Percentiles rank a stretch among this genome's conserved stretches.
Conservation (phyloP, 352 stramenopile species). For the Phytophthora pluvialis region DNA sequence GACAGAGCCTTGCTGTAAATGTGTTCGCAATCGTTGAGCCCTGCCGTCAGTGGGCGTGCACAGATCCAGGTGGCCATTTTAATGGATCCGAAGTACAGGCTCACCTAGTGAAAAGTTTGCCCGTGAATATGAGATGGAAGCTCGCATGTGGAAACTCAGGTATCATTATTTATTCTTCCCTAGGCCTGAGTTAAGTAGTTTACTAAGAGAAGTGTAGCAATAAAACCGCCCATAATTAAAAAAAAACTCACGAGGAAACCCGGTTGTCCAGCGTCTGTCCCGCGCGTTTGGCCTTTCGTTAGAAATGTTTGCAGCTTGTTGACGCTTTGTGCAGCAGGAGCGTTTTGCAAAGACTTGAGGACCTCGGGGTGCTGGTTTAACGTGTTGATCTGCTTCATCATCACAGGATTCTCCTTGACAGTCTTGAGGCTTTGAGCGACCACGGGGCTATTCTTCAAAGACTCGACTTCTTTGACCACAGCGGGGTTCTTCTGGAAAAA, state of each 20-base stretch:
- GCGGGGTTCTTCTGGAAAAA: constrained; percentile 5
- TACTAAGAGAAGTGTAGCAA: background rate
- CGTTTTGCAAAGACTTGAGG: constrained; percentile 1
- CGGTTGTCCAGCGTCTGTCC: background rate
- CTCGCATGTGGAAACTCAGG: too few species aligned
- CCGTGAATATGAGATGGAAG: too few species aligned
- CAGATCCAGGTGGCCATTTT: too few species aligned
- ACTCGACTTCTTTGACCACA: constrained; percentile 5
- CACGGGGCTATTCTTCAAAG: constrained; percentile 7
- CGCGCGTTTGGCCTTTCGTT: constrained; percentile 1
- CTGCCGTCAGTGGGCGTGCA: too few species aligned
- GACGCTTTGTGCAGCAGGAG: background rate
- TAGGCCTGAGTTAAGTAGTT: background rate
- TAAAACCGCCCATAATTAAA: background rate
- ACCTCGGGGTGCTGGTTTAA: constrained; percentile 1
- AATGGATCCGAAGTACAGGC: too few species aligned
- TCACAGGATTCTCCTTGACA: background rate
- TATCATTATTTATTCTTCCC: background rate
- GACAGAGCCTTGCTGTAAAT: too few species aligned
- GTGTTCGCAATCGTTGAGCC: too few species aligned
- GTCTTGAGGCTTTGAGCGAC: background rate
- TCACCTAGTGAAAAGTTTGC: too few species aligned
- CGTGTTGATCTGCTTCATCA: background rate
- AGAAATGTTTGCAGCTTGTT: constrained; percentile 1
- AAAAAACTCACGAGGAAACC: background rate